Base-by-base conservation (phyloP, 495 filamentous ascomycete genomes). In the Penicillium silybi region DNA sequence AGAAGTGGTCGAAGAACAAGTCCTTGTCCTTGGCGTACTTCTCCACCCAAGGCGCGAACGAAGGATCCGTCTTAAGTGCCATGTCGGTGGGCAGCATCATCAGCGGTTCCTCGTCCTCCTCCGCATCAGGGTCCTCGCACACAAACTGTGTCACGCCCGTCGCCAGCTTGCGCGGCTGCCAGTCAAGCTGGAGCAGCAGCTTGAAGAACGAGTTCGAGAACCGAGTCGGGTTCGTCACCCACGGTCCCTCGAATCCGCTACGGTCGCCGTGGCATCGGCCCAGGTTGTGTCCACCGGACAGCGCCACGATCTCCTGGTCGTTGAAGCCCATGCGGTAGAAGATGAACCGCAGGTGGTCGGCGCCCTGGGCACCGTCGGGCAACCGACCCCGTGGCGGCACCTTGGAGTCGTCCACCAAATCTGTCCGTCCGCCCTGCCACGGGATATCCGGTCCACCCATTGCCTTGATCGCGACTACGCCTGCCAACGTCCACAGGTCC, bases 301-400 rank as follows among this genome's bases (percentile, higher is more conserved):
- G 52, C 19, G 80, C 82, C 3, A 86, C 82, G 41, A 84, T 84
- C 66, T 86, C 80, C 59, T 77, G 78, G 56, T 86, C 80, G 53
- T 76, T 74, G 68, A 85, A 84, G n/a, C 82, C 80, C 82, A 85
- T 85, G 20, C 80, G 75, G 59, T 78, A 70, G 64, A 85, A 85
- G 61, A 86, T 75, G 53, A 64, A 65, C 2, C 82, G 73, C 42
- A 86, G 56, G 57, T 86, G 80, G 20, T 79, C 79, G 17, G 80
- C 72, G 32, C 81, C 83, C 48, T 75, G 72, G 2, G 82, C 74
- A n/a, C 64, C 81, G 54, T 84, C 82, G 1, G 82, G 83, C 15
- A 85, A 64, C 2, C 83, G 65, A 1, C 81, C 82, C 0, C 78
- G 72, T 7, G 81, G 79, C 0, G 80, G 80, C 3, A 84, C 64